These are phyloP conservation scores for Ustilago bromivora DNA, from an alignment of 1,284 basidiomycete genomes.

Conservation along the genomic window DNA sequence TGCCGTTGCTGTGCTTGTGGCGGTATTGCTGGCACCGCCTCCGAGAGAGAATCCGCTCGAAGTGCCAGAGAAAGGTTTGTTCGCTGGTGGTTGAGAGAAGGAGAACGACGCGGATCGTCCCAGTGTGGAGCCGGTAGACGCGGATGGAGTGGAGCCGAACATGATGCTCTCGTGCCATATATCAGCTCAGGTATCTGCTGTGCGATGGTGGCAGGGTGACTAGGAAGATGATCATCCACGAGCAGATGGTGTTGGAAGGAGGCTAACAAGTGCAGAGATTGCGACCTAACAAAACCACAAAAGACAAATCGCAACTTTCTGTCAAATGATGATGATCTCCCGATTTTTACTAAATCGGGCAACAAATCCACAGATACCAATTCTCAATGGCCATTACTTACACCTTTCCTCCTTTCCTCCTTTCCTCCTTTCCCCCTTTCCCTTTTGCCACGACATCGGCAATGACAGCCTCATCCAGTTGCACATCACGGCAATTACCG, in stretches of 20 bases:
- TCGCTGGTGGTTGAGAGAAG: constrained; percentile 52
- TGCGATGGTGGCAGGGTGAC: neutral
- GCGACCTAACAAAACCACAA: neutral
- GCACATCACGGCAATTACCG: constrained; percentile 13
- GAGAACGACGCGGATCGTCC: constrained; percentile 53
- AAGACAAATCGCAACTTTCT: neutral
- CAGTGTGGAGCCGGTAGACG: constrained; percentile 31
- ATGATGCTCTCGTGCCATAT: constrained; percentile 2
- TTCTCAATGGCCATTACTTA: neutral
- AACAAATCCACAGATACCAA: neutral
- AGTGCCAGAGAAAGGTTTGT: constrained; percentile 51
- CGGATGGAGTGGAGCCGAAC: constrained; percentile 41
- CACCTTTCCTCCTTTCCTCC: neutral
- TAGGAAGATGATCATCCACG: neutral
- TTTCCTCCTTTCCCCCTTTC: neutral
- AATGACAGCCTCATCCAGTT: constrained; percentile 2
- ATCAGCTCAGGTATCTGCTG: neutral
- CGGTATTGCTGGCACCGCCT: constrained; percentile 15
- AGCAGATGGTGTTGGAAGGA: neutral
- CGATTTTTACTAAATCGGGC: neutral
- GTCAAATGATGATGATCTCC: too few relatives aligned
- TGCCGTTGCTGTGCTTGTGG: constrained; percentile 19
- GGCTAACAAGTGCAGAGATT: neutral
- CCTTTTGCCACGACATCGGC: neutral
- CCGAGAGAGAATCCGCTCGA: constrained; percentile 50